Evolutionary conservation across 352 stramenopile genomes (phyloP).

Genomic region (Pythium sukuiense): DNA sequence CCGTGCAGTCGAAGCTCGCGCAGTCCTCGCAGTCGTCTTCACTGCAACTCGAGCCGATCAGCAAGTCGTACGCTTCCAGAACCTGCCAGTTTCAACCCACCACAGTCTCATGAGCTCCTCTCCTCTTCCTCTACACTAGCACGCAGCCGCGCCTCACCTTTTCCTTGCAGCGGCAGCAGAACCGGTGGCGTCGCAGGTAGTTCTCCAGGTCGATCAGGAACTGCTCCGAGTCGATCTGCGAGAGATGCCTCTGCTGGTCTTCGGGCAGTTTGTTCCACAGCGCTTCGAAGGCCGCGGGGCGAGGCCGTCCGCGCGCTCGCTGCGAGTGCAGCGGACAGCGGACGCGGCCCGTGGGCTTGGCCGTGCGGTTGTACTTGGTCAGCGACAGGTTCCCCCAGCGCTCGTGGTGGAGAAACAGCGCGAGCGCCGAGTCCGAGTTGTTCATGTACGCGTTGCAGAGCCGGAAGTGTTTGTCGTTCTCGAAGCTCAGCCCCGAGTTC

Average conservation of each 20-base stretch:
- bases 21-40: conserved; percentile 88
- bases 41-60: conserved; percentile 82
- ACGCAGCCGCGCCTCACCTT: conserved; percentile 32
- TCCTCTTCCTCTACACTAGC: no score
- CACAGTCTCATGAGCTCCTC: neutral
- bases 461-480: conserved; percentile 56
- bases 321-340: conserved; percentile 81
- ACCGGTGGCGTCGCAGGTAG: conserved; percentile 83
- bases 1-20: conserved; percentile 68
- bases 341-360: conserved; percentile 46
- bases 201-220: conserved; percentile 84
- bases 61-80: conserved; percentile 84
- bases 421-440: conserved; percentile 62
- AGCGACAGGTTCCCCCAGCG: conserved; percentile 58
- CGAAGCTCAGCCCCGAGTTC: conserved; percentile 55
- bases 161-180: conserved; percentile 88
- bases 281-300: conserved; percentile 71
- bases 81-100: conserved; percentile 27
- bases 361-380: conserved; percentile 38
- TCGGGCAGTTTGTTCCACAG: conserved; percentile 78
- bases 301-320: conserved; percentile 62
- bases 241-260: conserved; percentile 77
- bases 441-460: conserved; percentile 68
- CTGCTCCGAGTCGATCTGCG: conserved; percentile 86
- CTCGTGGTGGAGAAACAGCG: conserved; percentile 82